A percentile compares a stretch with the other conserved stretches of the same genome.
These are phyloP conservation scores for Candida tibetensis DNA, from an alignment of 805 yeast species.

Conservation along the genomic window DNA sequence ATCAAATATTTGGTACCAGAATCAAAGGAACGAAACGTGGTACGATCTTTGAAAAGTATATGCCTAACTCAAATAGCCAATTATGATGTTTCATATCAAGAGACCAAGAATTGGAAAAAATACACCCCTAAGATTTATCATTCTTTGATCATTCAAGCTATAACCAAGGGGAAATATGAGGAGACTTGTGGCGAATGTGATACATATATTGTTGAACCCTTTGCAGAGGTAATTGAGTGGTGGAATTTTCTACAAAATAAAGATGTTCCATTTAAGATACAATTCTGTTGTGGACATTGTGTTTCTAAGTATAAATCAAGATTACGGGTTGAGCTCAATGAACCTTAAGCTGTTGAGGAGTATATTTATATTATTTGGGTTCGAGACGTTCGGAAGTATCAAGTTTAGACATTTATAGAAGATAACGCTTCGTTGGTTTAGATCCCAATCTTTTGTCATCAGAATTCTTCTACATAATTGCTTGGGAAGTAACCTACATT, in stretches of 20 bases:
- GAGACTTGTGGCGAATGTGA: conserved; percentile 55
- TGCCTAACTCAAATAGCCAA: conserved; percentile 48
- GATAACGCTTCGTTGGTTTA: no score
- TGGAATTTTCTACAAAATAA: conserved; percentile 58
- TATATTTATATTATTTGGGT: no score
- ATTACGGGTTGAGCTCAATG: conserved; percentile 2
- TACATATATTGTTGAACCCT: conserved; percentile 48
- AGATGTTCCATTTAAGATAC: conserved; percentile 50
- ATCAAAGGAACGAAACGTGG: conserved; percentile 15
- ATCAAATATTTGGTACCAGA: conserved; percentile 23
- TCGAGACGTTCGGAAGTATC: no score
- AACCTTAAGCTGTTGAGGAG: no score
- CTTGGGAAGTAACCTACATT: conserved; percentile 29
- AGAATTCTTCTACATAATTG: conserved; percentile 30
- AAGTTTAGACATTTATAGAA: no score
- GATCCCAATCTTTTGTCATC: no score
- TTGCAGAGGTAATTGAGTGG: conserved; percentile 63
- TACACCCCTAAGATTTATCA: conserved; percentile 46
- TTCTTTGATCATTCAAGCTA: conserved; percentile 46
- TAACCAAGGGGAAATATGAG: conserved; percentile 49
- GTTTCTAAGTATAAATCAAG: conserved; percentile 16
- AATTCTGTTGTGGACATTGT: conserved; percentile 56
- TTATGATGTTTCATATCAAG: conserved; percentile 54
- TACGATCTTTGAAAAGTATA: conserved; percentile 48
- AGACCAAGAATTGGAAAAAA: conserved; percentile 52